phyloP scores from a whole-genome alignment of 257 asterid species.

The Parsonsia alboflavescens region DNA sequence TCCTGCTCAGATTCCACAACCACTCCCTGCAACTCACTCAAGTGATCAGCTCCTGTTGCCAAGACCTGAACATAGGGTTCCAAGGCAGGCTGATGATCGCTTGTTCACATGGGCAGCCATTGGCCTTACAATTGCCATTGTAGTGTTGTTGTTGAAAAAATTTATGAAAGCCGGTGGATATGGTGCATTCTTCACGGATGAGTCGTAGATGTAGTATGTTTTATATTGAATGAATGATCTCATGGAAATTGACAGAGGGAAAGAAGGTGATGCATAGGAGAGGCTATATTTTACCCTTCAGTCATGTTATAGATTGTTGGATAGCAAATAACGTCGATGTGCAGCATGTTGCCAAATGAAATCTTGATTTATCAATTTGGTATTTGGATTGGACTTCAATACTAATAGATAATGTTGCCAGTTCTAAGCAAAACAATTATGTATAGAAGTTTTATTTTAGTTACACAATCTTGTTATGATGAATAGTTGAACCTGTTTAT shows the following conservation, averaged over 20 bases:
- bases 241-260: neutral
- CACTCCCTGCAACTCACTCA: constrained; percentile 26
- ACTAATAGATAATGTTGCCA: neutral
- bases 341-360: constrained; percentile 5
- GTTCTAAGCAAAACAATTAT: neutral
- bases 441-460: constrained; percentile 7
- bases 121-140: constrained; percentile 73
- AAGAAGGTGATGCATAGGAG: too few species aligned
- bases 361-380: neutral
- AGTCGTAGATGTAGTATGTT: constrained; percentile 30
- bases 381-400: neutral
- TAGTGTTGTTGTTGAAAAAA: constrained; percentile 76
- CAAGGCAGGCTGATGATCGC: constrained; percentile 61
- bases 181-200: constrained; percentile 62
- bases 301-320: neutral
- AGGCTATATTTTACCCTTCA: neutral
- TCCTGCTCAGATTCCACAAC: constrained; percentile 33
- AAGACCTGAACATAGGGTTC: constrained; percentile 35
- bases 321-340: neutral
- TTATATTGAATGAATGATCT: neutral
- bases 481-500: neutral
- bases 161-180: constrained; percentile 78
- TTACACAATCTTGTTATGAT: neutral
- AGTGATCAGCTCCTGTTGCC: constrained; percentile 32
- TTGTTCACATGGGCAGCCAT: constrained; percentile 81